Percentiles rank a stretch among this genome's conserved stretches.
These are phyloP conservation scores for Tylopilus sp. DNA, from an alignment of 1,284 basidiomycete genomes.

Conservation along the genomic window DNA sequence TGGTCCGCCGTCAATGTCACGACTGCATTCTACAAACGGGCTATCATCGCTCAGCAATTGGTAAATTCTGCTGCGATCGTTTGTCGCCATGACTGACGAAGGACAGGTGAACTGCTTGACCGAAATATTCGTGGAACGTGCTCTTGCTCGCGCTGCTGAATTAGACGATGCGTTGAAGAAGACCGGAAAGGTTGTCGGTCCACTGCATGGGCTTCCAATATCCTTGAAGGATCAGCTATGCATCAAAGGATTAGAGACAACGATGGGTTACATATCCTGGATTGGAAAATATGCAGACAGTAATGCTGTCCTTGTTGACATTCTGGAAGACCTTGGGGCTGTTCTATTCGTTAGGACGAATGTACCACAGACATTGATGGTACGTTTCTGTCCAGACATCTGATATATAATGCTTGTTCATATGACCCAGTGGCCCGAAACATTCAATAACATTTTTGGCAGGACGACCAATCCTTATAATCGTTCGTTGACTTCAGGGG, in stretches of 20 bases:
- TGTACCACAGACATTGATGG: constrained; percentile 67
- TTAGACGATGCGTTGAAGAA: constrained; percentile 49
- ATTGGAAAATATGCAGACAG: constrained; percentile 54
- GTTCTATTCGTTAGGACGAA: constrained; percentile 72
- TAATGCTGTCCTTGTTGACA: constrained; percentile 59
- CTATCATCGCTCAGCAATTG: constrained; percentile 59
- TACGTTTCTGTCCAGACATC: constrained; percentile 19
- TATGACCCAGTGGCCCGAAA: constrained; percentile 56
- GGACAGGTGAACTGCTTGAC: constrained; percentile 55
- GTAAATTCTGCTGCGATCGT: constrained; percentile 29
- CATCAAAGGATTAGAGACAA: constrained; percentile 53
- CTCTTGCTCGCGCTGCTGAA: constrained; percentile 49
- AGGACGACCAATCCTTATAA: constrained; percentile 67
- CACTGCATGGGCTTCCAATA: constrained; percentile 62
- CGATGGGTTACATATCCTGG: constrained; percentile 66
- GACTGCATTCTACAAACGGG: constrained; percentile 58
- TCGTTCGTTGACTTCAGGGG: constrained; percentile 51
- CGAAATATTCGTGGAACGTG: constrained; percentile 54
- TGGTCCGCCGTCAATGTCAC: constrained; percentile 51
- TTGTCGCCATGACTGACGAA: constrained; percentile 18
- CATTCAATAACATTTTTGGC: constrained; percentile 65
- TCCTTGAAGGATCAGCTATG: constrained; percentile 62
- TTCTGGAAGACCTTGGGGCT: constrained; percentile 60
- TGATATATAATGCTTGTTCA: background rate
- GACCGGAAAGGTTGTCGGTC: constrained; percentile 52